A percentile compares a stretch with the other conserved stretches of the same genome.
These are phyloP conservation scores for Chrysophaeum taylorii DNA, from an alignment of 352 stramenopile species.

Conservation along the genomic window DNA sequence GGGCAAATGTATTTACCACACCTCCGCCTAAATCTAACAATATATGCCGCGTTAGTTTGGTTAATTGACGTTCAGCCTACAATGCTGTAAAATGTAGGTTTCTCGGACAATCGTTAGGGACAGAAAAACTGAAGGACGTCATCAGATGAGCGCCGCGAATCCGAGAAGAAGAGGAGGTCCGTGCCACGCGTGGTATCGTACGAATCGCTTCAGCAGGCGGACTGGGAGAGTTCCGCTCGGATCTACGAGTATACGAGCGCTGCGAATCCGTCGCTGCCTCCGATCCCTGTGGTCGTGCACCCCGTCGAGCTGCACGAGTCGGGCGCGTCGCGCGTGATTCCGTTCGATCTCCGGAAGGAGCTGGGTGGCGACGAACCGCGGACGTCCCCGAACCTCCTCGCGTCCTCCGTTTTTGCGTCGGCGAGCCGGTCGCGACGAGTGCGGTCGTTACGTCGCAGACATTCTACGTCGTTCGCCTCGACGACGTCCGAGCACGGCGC, in stretches of 20 bases:
- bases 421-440: constrained; percentile 23
- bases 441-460: constrained; percentile 29
- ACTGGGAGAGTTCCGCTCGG: constrained; percentile 9
- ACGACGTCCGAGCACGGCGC: constrained; percentile 19
- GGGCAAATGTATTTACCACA: too few relatives aligned
- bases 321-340: constrained; percentile 28
- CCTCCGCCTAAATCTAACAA: too few relatives aligned
- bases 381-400: constrained; percentile 32
- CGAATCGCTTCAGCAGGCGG: too few relatives aligned
- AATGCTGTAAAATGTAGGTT: too few relatives aligned
- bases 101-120: too few relatives aligned
- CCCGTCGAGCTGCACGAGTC: constrained; percentile 17
- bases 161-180: too few relatives aligned
- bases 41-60: too few relatives aligned
- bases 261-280: constrained; percentile 24
- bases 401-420: constrained; percentile 25
- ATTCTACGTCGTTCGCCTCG: constrained; percentile 32
- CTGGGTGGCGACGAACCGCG: constrained; percentile 23
- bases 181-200: too few relatives aligned
- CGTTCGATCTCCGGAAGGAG: constrained; percentile 25
- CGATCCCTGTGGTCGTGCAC: constrained; percentile 28
- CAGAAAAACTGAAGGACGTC: too few relatives aligned
- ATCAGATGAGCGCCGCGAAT: too few relatives aligned
- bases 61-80: too few relatives aligned
- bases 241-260: constrained; percentile 33